Percentiles rank a stretch among this genome's conserved stretches.
Evolutionary conservation across 345 rosid species (phyloP).

Genomic region (Eucalyptus microcorys): DNA sequence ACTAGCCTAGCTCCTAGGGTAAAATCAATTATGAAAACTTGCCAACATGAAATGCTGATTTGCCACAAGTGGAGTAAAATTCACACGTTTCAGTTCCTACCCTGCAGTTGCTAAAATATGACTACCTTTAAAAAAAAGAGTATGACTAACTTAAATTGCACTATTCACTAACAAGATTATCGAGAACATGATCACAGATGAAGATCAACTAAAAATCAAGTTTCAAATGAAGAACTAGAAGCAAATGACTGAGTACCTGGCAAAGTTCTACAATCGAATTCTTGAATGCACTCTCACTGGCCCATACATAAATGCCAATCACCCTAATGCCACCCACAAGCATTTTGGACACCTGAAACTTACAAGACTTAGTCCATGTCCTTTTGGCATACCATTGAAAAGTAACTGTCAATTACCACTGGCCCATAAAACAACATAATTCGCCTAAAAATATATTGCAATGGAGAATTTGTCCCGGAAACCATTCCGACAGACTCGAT

Average conservation of each 20-base stretch:
- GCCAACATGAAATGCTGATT: background rate
- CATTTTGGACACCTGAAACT: constrained; percentile 75
- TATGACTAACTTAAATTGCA: background rate
- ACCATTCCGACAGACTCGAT: background rate
- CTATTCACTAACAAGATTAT: background rate
- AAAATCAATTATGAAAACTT: background rate
- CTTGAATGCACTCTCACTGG: constrained; percentile 61
- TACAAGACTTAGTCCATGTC: background rate
- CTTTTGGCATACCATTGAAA: background rate
- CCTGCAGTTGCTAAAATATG: background rate
- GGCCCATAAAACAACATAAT: background rate
- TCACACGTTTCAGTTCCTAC: background rate
- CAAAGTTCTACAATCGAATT: constrained; percentile 61
- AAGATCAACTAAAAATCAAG: background rate
- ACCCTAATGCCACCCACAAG: constrained; percentile 80
- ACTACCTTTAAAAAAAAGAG: background rate
- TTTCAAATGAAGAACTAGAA: background rate
- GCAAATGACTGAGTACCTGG: constrained; percentile 31
- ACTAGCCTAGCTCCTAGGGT: background rate
- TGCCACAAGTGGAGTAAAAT: background rate
- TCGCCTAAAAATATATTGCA: background rate
- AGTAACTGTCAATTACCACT: background rate
- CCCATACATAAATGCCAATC: constrained; percentile 86
- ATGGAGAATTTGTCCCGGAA: background rate
- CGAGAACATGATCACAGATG: background rate